Evolutionary conservation across 2,329 filamentous ascomycete genomes (phyloP).

Genomic region (Nigrospora osmanthi): DNA sequence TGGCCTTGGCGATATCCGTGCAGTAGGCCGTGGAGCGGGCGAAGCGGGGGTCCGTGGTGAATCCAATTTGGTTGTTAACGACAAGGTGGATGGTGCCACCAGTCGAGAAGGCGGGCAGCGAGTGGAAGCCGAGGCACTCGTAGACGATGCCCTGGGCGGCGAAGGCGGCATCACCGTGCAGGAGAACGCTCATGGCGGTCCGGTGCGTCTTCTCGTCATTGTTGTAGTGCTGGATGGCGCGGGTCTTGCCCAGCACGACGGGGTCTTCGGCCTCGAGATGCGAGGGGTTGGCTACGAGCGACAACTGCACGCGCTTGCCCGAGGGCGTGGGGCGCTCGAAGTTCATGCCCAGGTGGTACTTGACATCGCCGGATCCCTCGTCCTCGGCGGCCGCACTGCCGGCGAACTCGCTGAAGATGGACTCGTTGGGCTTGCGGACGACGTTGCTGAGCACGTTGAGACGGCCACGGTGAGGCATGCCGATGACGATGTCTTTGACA

Average conservation of each 20-base stretch:
- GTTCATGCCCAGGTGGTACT: conserved; percentile 99
- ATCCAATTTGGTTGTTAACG: conserved; percentile 99
- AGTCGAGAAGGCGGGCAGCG: conserved; percentile 90
- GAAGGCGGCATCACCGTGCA: conserved; percentile 96
- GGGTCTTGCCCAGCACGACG: conserved; percentile 93
- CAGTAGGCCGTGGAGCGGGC: conserved; percentile 97
- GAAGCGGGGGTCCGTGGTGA: conserved; percentile 97
- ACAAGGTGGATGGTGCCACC: conserved; percentile 95
- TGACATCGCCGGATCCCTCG: conserved; percentile 96
- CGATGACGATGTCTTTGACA: conserved; percentile 98
- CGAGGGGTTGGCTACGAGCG: conserved; percentile 94
- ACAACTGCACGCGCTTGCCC: conserved; percentile 98
- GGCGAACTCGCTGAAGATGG: conserved; percentile 97
- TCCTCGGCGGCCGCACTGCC: conserved; percentile 82
- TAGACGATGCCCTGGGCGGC: conserved; percentile 96
- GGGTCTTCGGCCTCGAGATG: conserved; percentile 98
- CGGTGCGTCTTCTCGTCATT: conserved; percentile 84
- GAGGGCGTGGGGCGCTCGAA: conserved; percentile 97
- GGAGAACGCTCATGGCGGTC: conserved; percentile 88
- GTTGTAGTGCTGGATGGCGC: conserved; percentile 98
- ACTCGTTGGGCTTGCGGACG: conserved; percentile 98
- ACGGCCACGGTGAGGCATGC: conserved; percentile 98
- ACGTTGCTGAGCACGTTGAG: conserved; percentile 98
- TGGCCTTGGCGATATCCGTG: conserved; percentile 97
- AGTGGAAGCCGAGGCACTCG: conserved; percentile 96